phyloP scores from a whole-genome alignment of 108 stramenopile species.

The Nitzschia putrida region DNA sequence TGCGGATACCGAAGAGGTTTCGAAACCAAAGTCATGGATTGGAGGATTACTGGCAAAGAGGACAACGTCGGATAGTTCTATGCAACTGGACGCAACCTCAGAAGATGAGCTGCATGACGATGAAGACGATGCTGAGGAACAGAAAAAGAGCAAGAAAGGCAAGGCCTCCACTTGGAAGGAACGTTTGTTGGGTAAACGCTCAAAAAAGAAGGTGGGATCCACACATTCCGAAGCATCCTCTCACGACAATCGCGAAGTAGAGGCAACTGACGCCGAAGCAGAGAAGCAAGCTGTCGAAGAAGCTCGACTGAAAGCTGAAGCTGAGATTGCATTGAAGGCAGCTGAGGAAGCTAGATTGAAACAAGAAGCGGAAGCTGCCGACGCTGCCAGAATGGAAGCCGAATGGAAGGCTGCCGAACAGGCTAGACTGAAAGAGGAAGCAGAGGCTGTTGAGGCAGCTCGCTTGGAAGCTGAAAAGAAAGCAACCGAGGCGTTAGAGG shows the following conservation, averaged over 20 bases:
- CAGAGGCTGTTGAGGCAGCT: neutral
- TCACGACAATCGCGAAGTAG: neutral
- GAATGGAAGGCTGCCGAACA: conserved; percentile 9
- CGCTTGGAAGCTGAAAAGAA: neutral
- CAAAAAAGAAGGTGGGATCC: neutral
- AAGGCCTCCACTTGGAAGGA: conserved; percentile 13
- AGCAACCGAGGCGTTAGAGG: neutral
- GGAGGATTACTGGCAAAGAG: conserved; percentile 6
- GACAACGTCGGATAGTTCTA: neutral
- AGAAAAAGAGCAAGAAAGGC: conserved; percentile 1
- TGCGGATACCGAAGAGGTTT: neutral
- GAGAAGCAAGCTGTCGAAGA: conserved; percentile 2
- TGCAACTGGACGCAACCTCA: neutral
- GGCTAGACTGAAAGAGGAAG: neutral
- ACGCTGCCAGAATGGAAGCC: neutral
- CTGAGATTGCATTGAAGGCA: neutral
- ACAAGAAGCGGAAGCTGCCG: neutral
- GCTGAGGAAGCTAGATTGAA: neutral
- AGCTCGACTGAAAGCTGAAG: conserved; percentile 9
- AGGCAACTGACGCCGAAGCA: neutral
- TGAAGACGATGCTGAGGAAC: neutral
- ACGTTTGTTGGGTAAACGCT: conserved; percentile 17
- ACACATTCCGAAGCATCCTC: neutral
- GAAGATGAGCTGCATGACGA: neutral
- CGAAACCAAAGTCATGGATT: neutral